Percentiles rank a stretch among this genome's conserved stretches.
Conservation (phyloP, 2,329 filamentous ascomycete species). For the Aureobasidium sp. region DNA sequence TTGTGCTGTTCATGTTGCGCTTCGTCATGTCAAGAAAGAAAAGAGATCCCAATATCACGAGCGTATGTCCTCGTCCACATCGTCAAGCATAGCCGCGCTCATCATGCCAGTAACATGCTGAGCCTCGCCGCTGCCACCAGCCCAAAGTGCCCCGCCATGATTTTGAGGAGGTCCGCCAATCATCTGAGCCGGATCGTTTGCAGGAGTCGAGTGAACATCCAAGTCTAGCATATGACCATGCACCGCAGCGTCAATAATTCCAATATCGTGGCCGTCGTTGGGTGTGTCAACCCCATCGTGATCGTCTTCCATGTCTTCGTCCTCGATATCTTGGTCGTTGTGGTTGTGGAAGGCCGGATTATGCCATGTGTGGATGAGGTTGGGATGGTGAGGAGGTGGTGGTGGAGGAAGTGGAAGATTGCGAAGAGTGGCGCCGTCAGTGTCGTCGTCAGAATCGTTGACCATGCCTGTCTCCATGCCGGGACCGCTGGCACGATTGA, state of each 20-base stretch:
- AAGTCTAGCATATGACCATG: constrained; percentile 26
- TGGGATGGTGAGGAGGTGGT: constrained; percentile 9
- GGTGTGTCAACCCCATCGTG: constrained; percentile 18
- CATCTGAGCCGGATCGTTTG: background rate
- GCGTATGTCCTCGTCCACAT: constrained; percentile 26
- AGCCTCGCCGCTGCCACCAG: constrained; percentile 19
- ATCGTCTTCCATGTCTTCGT: constrained; percentile 25
- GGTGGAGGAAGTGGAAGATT: constrained; percentile 8
- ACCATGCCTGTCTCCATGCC: constrained; percentile 9
- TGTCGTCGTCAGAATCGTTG: constrained; percentile 21
- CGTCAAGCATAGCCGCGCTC: constrained; percentile 32
- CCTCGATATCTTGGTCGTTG: constrained; percentile 18
- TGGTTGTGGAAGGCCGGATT: constrained; percentile 13
- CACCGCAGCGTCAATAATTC: background rate
- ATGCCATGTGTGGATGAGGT: constrained; percentile 9
- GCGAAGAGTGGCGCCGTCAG: constrained; percentile 16
- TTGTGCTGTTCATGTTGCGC: background rate
- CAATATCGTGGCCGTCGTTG: constrained; percentile 2
- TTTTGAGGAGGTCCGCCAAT: background rate
- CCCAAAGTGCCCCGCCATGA: constrained; percentile 8
- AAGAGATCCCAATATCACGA: background rate
- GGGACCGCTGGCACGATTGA: constrained; percentile 47
- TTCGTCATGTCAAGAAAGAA: background rate
- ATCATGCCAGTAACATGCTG: constrained; percentile 34
- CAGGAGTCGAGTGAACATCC: constrained; percentile 21